Conservation (phyloP, 768 basidiomycete species). For the Lactarius evosmus region DNA sequence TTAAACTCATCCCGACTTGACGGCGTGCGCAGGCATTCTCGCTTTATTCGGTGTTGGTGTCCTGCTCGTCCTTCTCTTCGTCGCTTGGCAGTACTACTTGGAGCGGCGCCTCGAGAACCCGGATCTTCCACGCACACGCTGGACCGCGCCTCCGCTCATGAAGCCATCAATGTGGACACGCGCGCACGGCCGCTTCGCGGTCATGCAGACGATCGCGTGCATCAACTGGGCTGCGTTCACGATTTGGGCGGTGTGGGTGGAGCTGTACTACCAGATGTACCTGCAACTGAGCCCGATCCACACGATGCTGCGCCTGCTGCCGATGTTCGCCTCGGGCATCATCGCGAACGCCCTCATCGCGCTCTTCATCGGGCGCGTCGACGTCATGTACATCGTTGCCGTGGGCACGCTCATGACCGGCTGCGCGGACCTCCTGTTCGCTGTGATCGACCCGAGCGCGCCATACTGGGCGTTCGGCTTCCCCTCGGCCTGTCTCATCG, state of each 20-base stretch:
- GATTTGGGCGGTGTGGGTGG: slow-evolving; percentile 51
- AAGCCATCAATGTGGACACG: slow-evolving; percentile 59
- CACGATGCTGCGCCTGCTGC: slow-evolving; percentile 64
- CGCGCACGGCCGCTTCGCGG: slow-evolving; percentile 59
- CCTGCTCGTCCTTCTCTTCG: slow-evolving; percentile 51
- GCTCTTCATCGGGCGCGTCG: slow-evolving; percentile 51
- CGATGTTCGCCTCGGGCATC: slow-evolving; percentile 66
- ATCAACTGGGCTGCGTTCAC: slow-evolving; percentile 59
- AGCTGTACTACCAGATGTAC: slow-evolving; percentile 76
- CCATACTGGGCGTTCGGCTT: slow-evolving; percentile 78
- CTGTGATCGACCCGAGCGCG: slow-evolving; percentile 52
- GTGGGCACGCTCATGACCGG: slow-evolving; percentile 58
- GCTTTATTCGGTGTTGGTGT: slow-evolving; percentile 62
- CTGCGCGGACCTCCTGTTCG: slow-evolving; percentile 60
- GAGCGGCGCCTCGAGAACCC: slow-evolving; percentile 38
- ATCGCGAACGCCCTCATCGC: slow-evolving; percentile 66
- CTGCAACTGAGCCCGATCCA: slow-evolving; percentile 49
- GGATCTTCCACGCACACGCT: slow-evolving; percentile 25
- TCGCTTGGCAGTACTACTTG: slow-evolving; percentile 64
- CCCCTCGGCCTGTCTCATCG: slow-evolving; percentile 59
- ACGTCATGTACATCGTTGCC: slow-evolving; percentile 53
- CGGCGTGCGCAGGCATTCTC: slow-evolving; percentile 60
- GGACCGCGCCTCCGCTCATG: slow-evolving; percentile 62
- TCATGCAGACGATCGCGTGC: slow-evolving; percentile 61
- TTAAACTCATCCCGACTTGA: neutral